Evolutionary conservation across 2,329 filamentous ascomycete genomes (phyloP).

Genomic region (Pseudomassariella vexata): DNA sequence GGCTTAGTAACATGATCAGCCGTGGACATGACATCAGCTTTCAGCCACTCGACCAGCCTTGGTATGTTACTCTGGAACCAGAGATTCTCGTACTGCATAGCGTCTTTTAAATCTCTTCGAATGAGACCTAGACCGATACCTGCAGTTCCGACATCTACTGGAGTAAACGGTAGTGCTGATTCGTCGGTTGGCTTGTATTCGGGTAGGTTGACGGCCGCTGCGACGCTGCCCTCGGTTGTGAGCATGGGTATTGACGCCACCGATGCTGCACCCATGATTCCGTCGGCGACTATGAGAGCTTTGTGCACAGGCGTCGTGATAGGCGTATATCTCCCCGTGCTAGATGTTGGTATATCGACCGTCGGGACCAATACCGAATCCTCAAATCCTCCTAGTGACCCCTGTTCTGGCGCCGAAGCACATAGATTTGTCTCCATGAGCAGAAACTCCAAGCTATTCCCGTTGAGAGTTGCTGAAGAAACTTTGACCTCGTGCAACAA

Average conservation of each 20-base stretch:
- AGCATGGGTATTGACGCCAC: constrained; percentile 36
- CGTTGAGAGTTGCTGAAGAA: constrained; percentile 56
- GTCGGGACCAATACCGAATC: constrained; percentile 71
- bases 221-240: constrained; percentile 35
- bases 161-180: constrained; percentile 37
- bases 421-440: constrained; percentile 47
- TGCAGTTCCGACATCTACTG: constrained; percentile 60
- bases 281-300: constrained; percentile 67
- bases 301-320: constrained; percentile 81
- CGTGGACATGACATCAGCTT: constrained; percentile 33
- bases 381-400: constrained; percentile 39
- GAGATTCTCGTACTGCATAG: constrained; percentile 63
- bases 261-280: constrained; percentile 60
- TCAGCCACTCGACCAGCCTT: constrained; percentile 61
- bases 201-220: constrained; percentile 53
- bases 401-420: constrained; percentile 33
- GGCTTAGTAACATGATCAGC: constrained; percentile 50
- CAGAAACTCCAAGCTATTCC: constrained; percentile 59
- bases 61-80: constrained; percentile 72
- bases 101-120: constrained; percentile 63
- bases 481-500: constrained; percentile 55
- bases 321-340: constrained; percentile 57
- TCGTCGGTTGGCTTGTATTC: constrained; percentile 31
- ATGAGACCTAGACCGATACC: constrained; percentile 60
- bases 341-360: constrained; percentile 62